Conservation (phyloP, 1,284 basidiomycete genomes). For the Cystobasidium pallidum region DNA sequence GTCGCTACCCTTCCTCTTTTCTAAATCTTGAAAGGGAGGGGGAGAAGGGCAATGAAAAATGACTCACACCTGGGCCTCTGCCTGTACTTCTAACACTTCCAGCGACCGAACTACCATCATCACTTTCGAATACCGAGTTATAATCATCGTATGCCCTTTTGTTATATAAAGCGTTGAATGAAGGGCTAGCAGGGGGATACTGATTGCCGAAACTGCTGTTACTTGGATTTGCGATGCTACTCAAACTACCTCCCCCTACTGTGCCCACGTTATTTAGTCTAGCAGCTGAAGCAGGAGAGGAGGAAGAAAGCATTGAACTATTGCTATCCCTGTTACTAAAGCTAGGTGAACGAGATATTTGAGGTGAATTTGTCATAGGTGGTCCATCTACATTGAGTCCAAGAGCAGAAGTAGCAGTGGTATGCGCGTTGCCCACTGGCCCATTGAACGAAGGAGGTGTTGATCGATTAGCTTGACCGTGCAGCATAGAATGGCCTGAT, state of each 20-base stretch:
- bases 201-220: not conserved
- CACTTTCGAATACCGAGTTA: conserved; percentile 29
- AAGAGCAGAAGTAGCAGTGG: not conserved
- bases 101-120: conserved; percentile 26
- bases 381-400: conserved; percentile 1
- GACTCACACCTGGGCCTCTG: conserved; percentile 34
- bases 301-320: too few relatives aligned
- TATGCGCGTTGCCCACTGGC: too few relatives aligned
- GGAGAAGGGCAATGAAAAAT: not conserved
- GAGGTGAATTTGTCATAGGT: not conserved
- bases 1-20: too few relatives aligned
- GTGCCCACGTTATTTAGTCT: not conserved
- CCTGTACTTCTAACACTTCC: conserved; percentile 36
- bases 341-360: conserved; percentile 7
- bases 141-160: conserved; percentile 40
- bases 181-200: conserved; percentile 6
- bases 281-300: not conserved
- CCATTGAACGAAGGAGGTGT: not conserved
- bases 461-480: not conserved
- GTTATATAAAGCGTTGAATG: conserved; percentile 3
- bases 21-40: too few relatives aligned
- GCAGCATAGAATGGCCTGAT: conserved; percentile 1
- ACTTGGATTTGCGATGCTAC: too few relatives aligned
- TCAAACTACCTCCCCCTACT: too few relatives aligned
- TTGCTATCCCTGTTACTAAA: too few relatives aligned